phyloP scores from a whole-genome alignment of 2,329 filamentous ascomycete genomes.

The Daldinia sp. region DNA sequence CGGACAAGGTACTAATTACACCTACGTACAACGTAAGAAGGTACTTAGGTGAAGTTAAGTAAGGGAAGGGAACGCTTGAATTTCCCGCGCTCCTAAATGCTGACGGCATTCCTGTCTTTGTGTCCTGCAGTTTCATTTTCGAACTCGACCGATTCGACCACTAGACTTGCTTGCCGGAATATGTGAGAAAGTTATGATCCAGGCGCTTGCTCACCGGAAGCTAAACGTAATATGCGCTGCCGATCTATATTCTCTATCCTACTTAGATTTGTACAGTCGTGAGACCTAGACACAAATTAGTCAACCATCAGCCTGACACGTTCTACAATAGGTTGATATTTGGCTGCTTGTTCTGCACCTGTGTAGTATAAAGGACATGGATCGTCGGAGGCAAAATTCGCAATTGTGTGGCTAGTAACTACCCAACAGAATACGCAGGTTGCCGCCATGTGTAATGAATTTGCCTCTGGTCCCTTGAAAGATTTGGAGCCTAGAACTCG shows the following conservation, averaged over 20 bases:
- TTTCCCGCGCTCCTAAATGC: constrained; percentile 33
- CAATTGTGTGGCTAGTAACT: constrained; percentile 28
- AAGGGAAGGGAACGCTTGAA: constrained; percentile 21
- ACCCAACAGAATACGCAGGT: constrained; percentile 27
- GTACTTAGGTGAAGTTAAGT: no score
- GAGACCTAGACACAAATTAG: constrained; percentile 24
- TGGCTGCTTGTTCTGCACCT: constrained; percentile 16
- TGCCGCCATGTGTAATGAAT: constrained; percentile 35
- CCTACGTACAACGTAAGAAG: constrained; percentile 16
- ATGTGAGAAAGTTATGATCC: constrained; percentile 27
- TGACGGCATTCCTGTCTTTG: constrained; percentile 27
- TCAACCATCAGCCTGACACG: constrained; percentile 8
- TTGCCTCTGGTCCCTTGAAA: constrained; percentile 25
- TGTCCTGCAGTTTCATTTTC: constrained; percentile 33
- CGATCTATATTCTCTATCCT: constrained; percentile 28
- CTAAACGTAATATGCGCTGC: constrained; percentile 30
- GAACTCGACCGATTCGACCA: constrained; percentile 26
- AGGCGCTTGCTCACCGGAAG: constrained; percentile 34
- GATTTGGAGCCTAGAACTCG: constrained; percentile 22
- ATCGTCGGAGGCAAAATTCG: constrained; percentile 31
- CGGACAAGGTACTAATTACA: no score
- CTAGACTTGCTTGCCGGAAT: constrained; percentile 21
- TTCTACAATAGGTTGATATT: constrained; percentile 13
- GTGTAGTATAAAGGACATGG: constrained; percentile 23
- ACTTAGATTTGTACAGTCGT: constrained; percentile 12